Conservation (phyloP, 176 grass and related monocot genomes). For the Oryza nivara region DNA sequence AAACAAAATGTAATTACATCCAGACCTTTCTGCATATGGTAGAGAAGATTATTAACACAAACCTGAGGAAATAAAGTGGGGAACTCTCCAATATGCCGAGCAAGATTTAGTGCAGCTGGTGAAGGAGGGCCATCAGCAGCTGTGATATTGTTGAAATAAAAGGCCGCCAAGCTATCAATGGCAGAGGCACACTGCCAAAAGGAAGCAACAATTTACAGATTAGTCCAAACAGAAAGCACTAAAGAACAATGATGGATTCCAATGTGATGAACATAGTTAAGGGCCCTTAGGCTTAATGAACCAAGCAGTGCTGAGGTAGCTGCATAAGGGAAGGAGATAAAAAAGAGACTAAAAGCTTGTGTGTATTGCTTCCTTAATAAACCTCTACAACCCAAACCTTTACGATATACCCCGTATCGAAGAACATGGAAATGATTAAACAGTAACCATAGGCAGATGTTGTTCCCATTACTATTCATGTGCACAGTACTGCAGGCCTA, state of each 20-base stretch:
- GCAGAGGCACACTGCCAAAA: conserved; percentile 87
- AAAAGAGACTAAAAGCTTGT: neutral
- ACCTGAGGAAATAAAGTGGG: conserved; percentile 96
- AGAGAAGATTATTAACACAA: conserved; percentile 38
- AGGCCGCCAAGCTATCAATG: conserved; percentile 88
- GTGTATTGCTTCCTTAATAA: neutral
- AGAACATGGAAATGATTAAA: neutral
- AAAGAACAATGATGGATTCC: neutral
- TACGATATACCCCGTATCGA: neutral
- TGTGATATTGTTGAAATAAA: conserved; percentile 96
- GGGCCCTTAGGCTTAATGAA: neutral
- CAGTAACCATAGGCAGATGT: neutral
- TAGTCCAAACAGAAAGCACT: conserved; percentile 17
- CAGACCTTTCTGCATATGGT: conserved; percentile 19
- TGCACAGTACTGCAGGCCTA: neutral
- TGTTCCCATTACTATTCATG: neutral
- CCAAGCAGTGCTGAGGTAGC: no score
- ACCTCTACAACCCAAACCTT: neutral
- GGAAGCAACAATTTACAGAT: conserved; percentile 32
- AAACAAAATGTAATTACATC: conserved; percentile 34
- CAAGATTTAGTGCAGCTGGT: conserved; percentile 85
- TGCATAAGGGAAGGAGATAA: no score
- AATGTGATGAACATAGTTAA: neutral
- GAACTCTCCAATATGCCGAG: conserved; percentile 77
- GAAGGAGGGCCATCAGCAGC: conserved; percentile 77